Evolutionary conservation across 169 alveolate genomes (phyloP).

Genomic region (Plasmodium coatneyi): DNA sequence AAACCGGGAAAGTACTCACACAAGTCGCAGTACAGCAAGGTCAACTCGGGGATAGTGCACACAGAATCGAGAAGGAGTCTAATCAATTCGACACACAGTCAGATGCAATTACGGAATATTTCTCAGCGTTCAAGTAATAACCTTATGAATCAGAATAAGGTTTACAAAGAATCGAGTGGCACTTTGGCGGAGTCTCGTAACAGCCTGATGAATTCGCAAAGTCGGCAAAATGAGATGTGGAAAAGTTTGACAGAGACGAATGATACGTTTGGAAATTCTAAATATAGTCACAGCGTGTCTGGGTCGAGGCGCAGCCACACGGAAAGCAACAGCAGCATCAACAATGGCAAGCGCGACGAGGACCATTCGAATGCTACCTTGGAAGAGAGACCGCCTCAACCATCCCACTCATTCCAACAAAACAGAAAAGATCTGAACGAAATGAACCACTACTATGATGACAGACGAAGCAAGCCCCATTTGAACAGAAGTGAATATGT

Average conservation of each 20-base stretch:
- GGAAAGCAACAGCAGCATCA: not conserved
- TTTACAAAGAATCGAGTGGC: conserved; percentile 18
- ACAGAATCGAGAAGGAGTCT: not conserved
- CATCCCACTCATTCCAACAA: not conserved
- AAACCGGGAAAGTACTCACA: not conserved
- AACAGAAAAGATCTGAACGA: not conserved
- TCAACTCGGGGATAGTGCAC: not conserved
- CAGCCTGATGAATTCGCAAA: conserved; percentile 11
- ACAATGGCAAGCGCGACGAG: not conserved
- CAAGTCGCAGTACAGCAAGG: not conserved
- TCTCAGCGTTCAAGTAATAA: not conserved
- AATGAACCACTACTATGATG: not conserved
- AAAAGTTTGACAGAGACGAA: not conserved
- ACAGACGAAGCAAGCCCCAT: not conserved
- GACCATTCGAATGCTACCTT: conserved; percentile 6
- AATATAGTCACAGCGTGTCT: not conserved
- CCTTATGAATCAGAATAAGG: not conserved
- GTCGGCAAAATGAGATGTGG: not conserved
- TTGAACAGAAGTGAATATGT: conserved; percentile 63
- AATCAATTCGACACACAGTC: conserved; percentile 17
- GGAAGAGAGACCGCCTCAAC: not conserved
- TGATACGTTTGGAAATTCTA: conserved; percentile 9
- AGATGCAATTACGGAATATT: conserved; percentile 11
- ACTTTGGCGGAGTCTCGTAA: not conserved
- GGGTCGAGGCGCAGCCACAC: not conserved